phyloP scores from a whole-genome alignment of 257 asterid species.

The Cruciata laevipes region DNA sequence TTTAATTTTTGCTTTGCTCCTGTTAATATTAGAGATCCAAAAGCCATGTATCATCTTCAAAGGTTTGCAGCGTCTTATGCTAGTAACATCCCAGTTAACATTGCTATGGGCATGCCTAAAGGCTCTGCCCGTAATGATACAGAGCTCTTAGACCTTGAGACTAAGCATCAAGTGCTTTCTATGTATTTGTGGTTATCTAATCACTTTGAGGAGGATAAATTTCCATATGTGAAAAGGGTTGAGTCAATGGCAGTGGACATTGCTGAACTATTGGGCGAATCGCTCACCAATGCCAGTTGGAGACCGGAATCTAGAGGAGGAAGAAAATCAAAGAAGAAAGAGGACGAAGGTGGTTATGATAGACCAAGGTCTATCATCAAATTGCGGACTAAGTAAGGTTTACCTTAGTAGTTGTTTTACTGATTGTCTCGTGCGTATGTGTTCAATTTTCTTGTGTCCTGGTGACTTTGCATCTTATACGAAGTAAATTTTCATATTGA shows the following conservation, averaged over 20 bases:
- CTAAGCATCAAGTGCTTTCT: slow-evolving; percentile 83
- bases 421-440: neutral
- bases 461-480: neutral
- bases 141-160: slow-evolving; percentile 95
- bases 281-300: slow-evolving; percentile 71
- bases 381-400: slow-evolving; percentile 36
- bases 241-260: slow-evolving; percentile 80
- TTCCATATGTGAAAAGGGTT: slow-evolving; percentile 71
- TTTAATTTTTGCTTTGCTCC: slow-evolving; percentile 95
- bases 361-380: slow-evolving; percentile 63
- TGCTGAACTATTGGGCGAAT: slow-evolving; percentile 72
- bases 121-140: slow-evolving; percentile 71
- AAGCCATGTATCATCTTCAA: slow-evolving; percentile 82
- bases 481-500: neutral
- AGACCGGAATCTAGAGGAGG: slow-evolving; percentile 70
- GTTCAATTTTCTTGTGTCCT: neutral
- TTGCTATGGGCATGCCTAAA: slow-evolving; percentile 87
- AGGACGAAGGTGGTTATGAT: slow-evolving; percentile 46
- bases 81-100: slow-evolving; percentile 66
- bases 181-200: slow-evolving; percentile 92
- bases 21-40: slow-evolving; percentile 76
- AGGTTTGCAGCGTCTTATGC: slow-evolving; percentile 71
- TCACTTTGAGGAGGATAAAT: slow-evolving; percentile 66
- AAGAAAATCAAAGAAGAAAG: slow-evolving; percentile 35
- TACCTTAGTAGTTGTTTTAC: slow-evolving; percentile 10